Conservation (phyloP, 805 yeast genomes). For the Wickerhamomyces bovis region DNA sequence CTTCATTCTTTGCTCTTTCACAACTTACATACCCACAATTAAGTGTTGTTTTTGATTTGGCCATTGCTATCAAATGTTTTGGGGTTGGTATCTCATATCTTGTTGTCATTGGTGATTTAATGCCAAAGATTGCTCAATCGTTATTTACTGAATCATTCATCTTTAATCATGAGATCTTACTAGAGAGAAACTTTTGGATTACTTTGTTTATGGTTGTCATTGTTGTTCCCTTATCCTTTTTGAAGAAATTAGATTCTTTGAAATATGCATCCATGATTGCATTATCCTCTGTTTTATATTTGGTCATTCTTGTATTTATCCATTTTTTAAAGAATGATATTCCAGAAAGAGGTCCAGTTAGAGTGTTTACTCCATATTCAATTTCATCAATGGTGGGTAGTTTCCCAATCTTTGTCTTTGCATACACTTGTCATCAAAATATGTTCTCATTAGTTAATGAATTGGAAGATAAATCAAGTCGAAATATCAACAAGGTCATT, state of each 20-base stretch:
- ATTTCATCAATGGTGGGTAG: constrained; percentile 52
- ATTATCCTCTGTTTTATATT: constrained; percentile 70
- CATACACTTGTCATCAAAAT: constrained; percentile 94
- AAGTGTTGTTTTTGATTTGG: constrained; percentile 57
- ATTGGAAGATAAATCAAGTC: constrained; percentile 48
- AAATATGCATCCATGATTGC: constrained; percentile 84
- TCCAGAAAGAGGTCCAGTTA: constrained; percentile 44
- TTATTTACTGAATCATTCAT: constrained; percentile 19
- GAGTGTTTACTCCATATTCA: constrained; percentile 41
- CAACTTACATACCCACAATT: constrained; percentile 55
- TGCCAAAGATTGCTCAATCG: constrained; percentile 50
- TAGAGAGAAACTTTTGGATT: constrained; percentile 55
- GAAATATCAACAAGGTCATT: constrained; percentile 42
- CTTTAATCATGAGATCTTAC: constrained; percentile 17
- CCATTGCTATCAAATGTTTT: constrained; percentile 65
- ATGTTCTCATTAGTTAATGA: constrained; percentile 89
- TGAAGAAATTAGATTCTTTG: constrained; percentile 72
- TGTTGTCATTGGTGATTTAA: constrained; percentile 64
- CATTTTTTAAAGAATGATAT: constrained; percentile 62
- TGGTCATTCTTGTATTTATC: constrained; percentile 64
- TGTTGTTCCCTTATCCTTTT: constrained; percentile 54
- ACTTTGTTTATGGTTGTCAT: constrained; percentile 43
- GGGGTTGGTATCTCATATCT: constrained; percentile 66
- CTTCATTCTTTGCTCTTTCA: constrained; percentile 60
- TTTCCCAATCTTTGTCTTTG: constrained; percentile 89